Conservation (phyloP, 495 filamentous ascomycete species). For the Penicillium antarcticum region DNA sequence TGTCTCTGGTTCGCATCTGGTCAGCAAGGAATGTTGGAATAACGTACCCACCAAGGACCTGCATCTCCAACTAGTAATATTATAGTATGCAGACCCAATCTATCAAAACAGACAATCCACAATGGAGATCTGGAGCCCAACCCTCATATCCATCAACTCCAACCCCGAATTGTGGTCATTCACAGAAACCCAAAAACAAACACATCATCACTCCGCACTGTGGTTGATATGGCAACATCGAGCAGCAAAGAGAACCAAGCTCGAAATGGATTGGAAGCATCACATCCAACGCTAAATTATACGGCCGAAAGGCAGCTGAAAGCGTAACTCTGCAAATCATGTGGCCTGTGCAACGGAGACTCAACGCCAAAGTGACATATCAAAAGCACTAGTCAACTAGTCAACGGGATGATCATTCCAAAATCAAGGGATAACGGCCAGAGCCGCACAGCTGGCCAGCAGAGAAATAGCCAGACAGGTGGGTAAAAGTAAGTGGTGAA, state of each 20-base stretch:
- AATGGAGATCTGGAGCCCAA: neutral
- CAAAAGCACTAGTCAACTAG: neutral
- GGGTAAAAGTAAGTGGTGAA: neutral
- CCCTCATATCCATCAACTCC: too few relatives aligned
- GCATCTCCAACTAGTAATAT: neutral
- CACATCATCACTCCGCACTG: neutral
- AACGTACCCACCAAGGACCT: neutral
- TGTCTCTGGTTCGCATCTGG: neutral
- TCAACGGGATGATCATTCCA: neutral
- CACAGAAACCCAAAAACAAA: slow-evolving; percentile 1
- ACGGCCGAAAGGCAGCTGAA: slow-evolving; percentile 9
- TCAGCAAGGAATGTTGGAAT: neutral
- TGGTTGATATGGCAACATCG: slow-evolving; percentile 20
- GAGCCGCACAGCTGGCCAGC: neutral
- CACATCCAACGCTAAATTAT: slow-evolving; percentile 8
- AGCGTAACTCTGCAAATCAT: slow-evolving; percentile 16
- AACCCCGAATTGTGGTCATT: too few relatives aligned
- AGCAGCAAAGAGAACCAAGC: neutral
- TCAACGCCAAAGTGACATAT: slow-evolving; percentile 20
- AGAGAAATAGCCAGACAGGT: neutral
- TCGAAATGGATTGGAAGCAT: slow-evolving; percentile 12
- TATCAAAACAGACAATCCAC: neutral
- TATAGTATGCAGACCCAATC: neutral
- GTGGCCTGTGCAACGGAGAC: slow-evolving; percentile 19
- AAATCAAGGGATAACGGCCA: neutral